These are phyloP conservation scores for Monosporozyma yasuniensis DNA, from an alignment of 805 yeast species.

Conservation along the genomic window DNA sequence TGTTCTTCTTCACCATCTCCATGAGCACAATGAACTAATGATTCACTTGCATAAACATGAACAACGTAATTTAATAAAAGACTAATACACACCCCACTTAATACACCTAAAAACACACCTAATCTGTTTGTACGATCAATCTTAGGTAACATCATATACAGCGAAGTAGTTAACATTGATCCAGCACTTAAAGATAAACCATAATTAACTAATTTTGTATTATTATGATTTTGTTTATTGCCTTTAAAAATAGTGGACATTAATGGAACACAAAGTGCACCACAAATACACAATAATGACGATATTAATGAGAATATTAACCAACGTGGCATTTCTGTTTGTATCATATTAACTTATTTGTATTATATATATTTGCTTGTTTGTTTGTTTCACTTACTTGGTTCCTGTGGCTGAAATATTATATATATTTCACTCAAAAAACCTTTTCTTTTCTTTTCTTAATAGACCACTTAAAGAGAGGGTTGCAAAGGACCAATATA, in stretches of 20 bases:
- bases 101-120: conserved; percentile 35
- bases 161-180: conserved; percentile 67
- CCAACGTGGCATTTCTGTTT: conserved; percentile 23
- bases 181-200: conserved; percentile 78
- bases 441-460: too few relatives aligned
- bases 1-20: conserved; percentile 20
- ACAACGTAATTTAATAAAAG: conserved; percentile 51
- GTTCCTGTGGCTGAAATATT: too few relatives aligned
- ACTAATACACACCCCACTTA: conserved; percentile 56
- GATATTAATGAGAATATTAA: conserved; percentile 41
- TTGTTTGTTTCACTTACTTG: not conserved
- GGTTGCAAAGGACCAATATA: too few relatives aligned
- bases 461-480: too few relatives aligned
- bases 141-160: conserved; percentile 71
- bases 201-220: conserved; percentile 57
- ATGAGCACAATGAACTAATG: conserved; percentile 81
- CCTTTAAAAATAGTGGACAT: conserved; percentile 14
- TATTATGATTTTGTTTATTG: conserved; percentile 8
- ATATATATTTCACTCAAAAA: too few relatives aligned
- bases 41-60: conserved; percentile 69
- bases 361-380: too few relatives aligned
- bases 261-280: conserved; percentile 51
- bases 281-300: conserved; percentile 61
- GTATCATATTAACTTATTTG: not conserved
- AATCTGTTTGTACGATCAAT: conserved; percentile 36